These are phyloP conservation scores for Eustoma russellianum DNA, from an alignment of 257 asterid species.

Conservation along the genomic window DNA sequence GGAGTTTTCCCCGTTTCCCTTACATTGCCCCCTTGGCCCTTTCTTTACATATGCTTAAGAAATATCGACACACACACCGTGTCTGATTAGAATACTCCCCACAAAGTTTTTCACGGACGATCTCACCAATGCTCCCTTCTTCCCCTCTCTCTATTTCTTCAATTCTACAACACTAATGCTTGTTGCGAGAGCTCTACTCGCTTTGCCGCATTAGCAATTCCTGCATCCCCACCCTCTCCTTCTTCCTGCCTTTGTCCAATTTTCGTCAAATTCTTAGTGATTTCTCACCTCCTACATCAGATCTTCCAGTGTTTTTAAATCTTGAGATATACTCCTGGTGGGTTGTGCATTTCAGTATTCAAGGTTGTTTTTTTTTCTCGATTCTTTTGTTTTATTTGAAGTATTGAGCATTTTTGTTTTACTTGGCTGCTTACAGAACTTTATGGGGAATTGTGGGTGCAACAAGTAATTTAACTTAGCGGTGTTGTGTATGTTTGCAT, in stretches of 20 bases:
- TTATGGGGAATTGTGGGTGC: too few relatives aligned
- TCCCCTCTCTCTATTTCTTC: slow-evolving; percentile 7
- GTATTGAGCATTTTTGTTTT: too few relatives aligned
- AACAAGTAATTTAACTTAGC: too few relatives aligned
- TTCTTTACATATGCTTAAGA: slow-evolving; percentile 22
- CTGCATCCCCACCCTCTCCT: slow-evolving; percentile 8
- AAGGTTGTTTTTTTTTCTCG: too few relatives aligned
- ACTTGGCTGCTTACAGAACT: too few relatives aligned
- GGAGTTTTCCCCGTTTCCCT: background rate
- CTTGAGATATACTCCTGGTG: too few relatives aligned
- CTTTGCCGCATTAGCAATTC: background rate
- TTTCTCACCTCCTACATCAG: background rate
- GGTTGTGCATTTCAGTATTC: too few relatives aligned
- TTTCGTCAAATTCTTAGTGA: background rate
- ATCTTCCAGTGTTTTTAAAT: too few relatives aligned
- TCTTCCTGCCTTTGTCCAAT: too few relatives aligned
- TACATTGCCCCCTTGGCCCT: background rate
- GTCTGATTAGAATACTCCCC: slow-evolving; percentile 17
- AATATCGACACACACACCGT: slow-evolving; percentile 38
- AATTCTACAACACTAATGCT: background rate
- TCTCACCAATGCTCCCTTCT: slow-evolving; percentile 37
- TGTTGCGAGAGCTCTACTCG: slow-evolving; percentile 4
- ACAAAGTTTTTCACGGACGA: slow-evolving; percentile 31
- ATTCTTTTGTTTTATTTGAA: too few relatives aligned
- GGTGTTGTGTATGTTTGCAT: too few relatives aligned